Evolutionary conservation across 768 basidiomycete species (phyloP), one percentile per base, ranked within the genome.

Genomic region (Roridomyces roridus): DNA sequence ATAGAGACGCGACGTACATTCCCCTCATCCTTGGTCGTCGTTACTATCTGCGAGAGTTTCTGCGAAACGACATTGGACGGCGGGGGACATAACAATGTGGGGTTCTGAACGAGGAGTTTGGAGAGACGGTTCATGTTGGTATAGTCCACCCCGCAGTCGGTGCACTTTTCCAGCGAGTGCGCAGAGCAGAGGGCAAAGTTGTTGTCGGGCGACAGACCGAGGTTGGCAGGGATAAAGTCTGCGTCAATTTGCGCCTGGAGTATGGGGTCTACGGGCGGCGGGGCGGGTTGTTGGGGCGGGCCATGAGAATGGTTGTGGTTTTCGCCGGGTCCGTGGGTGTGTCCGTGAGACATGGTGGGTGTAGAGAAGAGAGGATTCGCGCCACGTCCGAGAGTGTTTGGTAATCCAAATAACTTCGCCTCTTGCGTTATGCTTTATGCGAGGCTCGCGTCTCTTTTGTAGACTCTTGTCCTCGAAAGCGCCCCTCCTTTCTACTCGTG

Each of bases 21-120:
- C 57, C 97, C 97, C 60, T 96, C 92, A 44, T 98, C 96, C 69
- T 98, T 98, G 5, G 89, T 87, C 43, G 80, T 77, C 14, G 84
- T 88, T 52, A 98, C 84, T 20, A 85, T 81, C 62, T 88, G 84
- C 0, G 90, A 83, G 18, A 96, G 75, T 60, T 91, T 89, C 66
- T 87, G 86, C 8, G 88, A 86, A 46, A 91, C 77, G 44, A 94
- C 80, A 59, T 86, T 88, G 25, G 86, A 83, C 5, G 94, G 94
- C 2, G 94, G 95, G 20, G 87, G 94, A 65, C 91, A 91, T 45
- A 85, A 81, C 17, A 92, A 74, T 59, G 80, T 83, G 25, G 90
- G 88, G 67, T 94, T 87, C 62, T 79, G 72, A 58, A 82, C 80
- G 51, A 95, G 81, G 9, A 91, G 71, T 41, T 85, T 84, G 10